Conservation (phyloP, 768 basidiomycete species). For the Albatrellus ellisii region DNA sequence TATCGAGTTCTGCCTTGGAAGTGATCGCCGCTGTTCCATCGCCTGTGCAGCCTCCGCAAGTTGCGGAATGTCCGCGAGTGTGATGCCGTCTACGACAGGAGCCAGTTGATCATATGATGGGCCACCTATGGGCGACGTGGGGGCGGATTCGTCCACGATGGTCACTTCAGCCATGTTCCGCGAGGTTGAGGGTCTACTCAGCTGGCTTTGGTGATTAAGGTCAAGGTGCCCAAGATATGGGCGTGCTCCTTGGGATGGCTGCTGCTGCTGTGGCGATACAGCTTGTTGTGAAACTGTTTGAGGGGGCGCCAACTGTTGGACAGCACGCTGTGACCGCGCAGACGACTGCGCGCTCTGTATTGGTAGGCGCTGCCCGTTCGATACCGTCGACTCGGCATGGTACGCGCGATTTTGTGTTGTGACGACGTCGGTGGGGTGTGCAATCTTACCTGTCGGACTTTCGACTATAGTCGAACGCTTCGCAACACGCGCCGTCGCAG, state of each 20-base stretch:
- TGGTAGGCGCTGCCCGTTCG: slow-evolving; percentile 6
- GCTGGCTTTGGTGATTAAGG: slow-evolving; percentile 28
- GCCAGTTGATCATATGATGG: slow-evolving; percentile 23
- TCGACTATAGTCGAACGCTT: slow-evolving; percentile 94
- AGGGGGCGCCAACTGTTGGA: background rate
- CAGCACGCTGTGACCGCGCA: background rate
- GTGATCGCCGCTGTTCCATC: slow-evolving; percentile 73
- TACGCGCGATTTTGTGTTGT: slow-evolving; percentile 28
- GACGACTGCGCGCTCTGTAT: slow-evolving; percentile 1
- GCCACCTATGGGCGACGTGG: slow-evolving; percentile 53
- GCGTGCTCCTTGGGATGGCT: slow-evolving; percentile 19
- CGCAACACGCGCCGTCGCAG: slow-evolving; percentile 82
- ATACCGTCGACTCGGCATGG: slow-evolving; percentile 1
- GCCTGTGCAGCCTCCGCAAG: slow-evolving; percentile 88
- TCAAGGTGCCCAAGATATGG: slow-evolving; percentile 16
- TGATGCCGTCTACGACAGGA: slow-evolving; percentile 61
- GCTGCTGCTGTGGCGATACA: slow-evolving; percentile 15
- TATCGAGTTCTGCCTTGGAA: slow-evolving; percentile 64
- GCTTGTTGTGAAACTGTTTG: slow-evolving; percentile 11
- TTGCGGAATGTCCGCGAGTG: slow-evolving; percentile 89
- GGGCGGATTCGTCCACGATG: slow-evolving; percentile 74
- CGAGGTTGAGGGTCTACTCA: slow-evolving; percentile 39
- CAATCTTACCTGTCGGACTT: slow-evolving; percentile 80
- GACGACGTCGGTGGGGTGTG: slow-evolving; percentile 53
- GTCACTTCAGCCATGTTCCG: slow-evolving; percentile 78